A percentile compares a stretch with the other conserved stretches of the same genome.
Conservation (phyloP, 148 eudicot genomes). For the Rhododendron vialii region DNA sequence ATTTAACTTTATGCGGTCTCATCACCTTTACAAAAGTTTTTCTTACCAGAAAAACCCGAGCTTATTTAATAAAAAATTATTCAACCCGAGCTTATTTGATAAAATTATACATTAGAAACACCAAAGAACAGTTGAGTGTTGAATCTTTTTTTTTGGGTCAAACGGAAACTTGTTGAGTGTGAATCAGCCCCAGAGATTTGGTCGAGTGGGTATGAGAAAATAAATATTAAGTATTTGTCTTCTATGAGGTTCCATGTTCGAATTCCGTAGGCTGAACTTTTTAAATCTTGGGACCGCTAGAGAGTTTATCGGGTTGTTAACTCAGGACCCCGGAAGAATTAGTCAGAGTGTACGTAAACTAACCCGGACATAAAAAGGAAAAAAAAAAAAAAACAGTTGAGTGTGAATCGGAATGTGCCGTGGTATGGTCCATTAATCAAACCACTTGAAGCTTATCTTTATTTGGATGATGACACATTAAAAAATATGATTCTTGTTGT, state of each 20-base stretch:
- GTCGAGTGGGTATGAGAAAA: neutral
- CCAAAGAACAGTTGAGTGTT: neutral
- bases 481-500: neutral
- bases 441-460: neutral
- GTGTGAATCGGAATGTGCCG: neutral
- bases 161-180: neutral
- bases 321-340: neutral
- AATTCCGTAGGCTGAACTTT: no score
- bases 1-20: no score
- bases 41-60: neutral
- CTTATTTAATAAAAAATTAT: neutral
- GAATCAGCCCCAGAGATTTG: neutral
- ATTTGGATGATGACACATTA: neutral
- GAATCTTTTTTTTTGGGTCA: no score
- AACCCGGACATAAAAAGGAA: neutral
- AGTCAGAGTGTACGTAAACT: neutral
- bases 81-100: neutral
- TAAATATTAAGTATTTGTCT: neutral
- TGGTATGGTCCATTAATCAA: neutral
- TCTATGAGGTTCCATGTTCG: neutral
- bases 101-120: neutral
- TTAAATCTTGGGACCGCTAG: no score
- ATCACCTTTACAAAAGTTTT: no score
- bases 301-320: no score
- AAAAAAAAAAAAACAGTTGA: neutral